Base-by-base conservation (phyloP, 2,329 filamentous ascomycete genomes). In the Aspergillus transmontanensis region DNA sequence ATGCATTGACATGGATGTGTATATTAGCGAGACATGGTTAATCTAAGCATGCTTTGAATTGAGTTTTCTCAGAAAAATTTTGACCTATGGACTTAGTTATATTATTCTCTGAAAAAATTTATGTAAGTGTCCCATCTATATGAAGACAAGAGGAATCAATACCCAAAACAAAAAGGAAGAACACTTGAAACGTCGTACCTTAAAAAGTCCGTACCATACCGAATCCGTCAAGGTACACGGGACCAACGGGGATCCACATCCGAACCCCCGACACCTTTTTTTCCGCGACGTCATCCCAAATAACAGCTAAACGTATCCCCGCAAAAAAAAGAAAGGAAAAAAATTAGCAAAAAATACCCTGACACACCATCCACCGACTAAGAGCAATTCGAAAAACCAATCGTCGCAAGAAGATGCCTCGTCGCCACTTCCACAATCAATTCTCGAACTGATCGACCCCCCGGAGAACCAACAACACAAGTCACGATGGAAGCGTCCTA, bases 1-100 rank as follows among this genome's bases (percentile, higher is more conserved):
- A 48, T 55, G 51, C 51, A 39, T 55, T 55, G 32, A 32, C 51
- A 55, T 55, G 51, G 51, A 19, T 21, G 23, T 55, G 51, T 55
- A 55, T 39, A 55, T 55, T 55, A 55, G 51, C 51, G 51, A 55
- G 51, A 36, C 51, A 54, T 54, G 26, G 11, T 23, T 39, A 4
- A 30, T 51, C 48, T 51, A 34, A 51, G 48, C 48, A 32, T 55
- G 32, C 21, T n/a, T 26, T 55, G 51, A 41, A 39, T 36, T 55
- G 51, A 32, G 19, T 16, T 50, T 50, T 19, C 6, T 14, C 21
- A 43, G 9, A 14, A 6, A 12, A 14, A 5, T 23, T 23, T 46
- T 46, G 43, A 46, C n/a, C 43, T 10, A 12, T 23, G 43, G 3
- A 14, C 6, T 11, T 5, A 23, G 7, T 23, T 46, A 5, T 23